phyloP scores from a whole-genome alignment of 2,329 filamentous ascomycete genomes.

The Monosporascus sp. region DNA sequence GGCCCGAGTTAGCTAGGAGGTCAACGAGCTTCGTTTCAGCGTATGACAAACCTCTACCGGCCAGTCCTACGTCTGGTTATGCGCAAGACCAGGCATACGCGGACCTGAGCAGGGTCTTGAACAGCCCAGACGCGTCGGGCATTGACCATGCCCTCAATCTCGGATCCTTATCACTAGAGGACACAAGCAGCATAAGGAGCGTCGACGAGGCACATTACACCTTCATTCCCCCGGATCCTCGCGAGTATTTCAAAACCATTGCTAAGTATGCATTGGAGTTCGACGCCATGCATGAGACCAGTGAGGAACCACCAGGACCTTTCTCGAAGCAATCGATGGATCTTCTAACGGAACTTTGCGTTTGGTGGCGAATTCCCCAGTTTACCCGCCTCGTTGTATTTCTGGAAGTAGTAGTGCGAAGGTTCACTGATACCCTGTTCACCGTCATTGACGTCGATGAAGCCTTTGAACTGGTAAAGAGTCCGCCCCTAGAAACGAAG shows the following conservation, averaged over 20 bases:
- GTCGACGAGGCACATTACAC: slow-evolving; percentile 69
- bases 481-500: slow-evolving; percentile 60
- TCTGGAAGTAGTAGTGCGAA: slow-evolving; percentile 77
- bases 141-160: slow-evolving; percentile 66
- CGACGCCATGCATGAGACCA: slow-evolving; percentile 53
- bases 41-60: slow-evolving; percentile 53
- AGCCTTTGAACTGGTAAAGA: slow-evolving; percentile 77
- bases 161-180: slow-evolving; percentile 57
- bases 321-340: slow-evolving; percentile 78
- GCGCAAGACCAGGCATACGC: slow-evolving; percentile 47
- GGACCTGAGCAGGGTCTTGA: slow-evolving; percentile 46
- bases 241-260: slow-evolving; percentile 77
- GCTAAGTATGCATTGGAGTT: slow-evolving; percentile 69
- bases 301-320: slow-evolving; percentile 42
- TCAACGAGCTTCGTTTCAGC: slow-evolving; percentile 45
- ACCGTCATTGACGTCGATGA: slow-evolving; percentile 75
- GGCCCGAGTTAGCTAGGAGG: slow-evolving; percentile 77
- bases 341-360: slow-evolving; percentile 75
- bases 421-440: slow-evolving; percentile 80
- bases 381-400: slow-evolving; percentile 75
- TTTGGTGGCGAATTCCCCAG: slow-evolving; percentile 84
- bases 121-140: slow-evolving; percentile 38
- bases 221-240: slow-evolving; percentile 81
- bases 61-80: slow-evolving; percentile 43
- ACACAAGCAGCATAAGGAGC: slow-evolving; percentile 43